Evolutionary conservation across 805 yeast genomes (phyloP), one percentile per base, ranked within the genome.

Genomic region (Candida broadrunensis): DNA sequence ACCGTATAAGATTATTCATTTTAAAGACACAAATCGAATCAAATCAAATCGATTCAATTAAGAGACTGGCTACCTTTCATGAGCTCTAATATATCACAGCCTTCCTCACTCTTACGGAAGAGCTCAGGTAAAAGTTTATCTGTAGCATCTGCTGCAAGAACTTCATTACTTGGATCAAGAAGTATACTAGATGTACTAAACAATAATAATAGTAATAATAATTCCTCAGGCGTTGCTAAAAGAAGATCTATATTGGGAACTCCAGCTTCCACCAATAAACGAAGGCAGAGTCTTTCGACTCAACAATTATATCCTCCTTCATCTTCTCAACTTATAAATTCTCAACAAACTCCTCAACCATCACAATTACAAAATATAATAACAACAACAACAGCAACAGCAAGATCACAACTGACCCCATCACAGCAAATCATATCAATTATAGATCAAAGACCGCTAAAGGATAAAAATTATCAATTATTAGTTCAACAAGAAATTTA

Each of bases 381-480:
- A n/a, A n/a, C n/a, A n/a, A n/a, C n/a, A n/a, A n/a, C n/a, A n/a
- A n/a, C n/a, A n/a, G n/a, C n/a, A n/a, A n/a, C 35, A 26, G 33
- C 48, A 24, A 41, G 25, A 14, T 29, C 50, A 23, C 38, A 43
- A 30, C n/a, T 44, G 33, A 39, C 44, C 4, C 39, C 46, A 9
- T 41, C 48, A 30, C 46, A 36, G 21, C 47, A 37, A 15, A 35
- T 32, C 20, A 29, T 43, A 16, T 43, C 49, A 8, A 30, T 37
- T 15, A 19, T 29, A 15, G 96, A 88, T 61, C 83, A 85, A 23
- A 71, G 97, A 38, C 96, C 96, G 4, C 60, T 88, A 20, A 70
- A 89, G 42, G 96, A 88, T 58, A 76, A 75, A 46, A 73, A 69
- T 45, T 88, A 78, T 57, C 95, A 85, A 56, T 64, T 62, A 33